phyloP scores from a whole-genome alignment of 176 grass and related monocot species.

The Zoysia pacifica region DNA sequence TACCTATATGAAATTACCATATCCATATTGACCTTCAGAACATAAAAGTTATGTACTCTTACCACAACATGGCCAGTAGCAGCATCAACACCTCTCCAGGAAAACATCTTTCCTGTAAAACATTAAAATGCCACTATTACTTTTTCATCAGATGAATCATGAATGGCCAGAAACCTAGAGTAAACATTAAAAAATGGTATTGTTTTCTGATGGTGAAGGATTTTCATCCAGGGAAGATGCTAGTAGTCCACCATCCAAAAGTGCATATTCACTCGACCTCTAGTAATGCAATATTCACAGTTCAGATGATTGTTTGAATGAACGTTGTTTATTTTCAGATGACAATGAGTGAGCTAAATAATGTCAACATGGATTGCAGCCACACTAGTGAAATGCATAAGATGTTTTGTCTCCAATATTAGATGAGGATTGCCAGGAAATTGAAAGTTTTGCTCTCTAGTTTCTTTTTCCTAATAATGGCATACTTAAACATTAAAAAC shows the following conservation, averaged over 20 bases:
- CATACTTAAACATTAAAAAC: background rate
- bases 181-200: background rate
- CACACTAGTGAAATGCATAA: slow-evolving; percentile 8
- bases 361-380: background rate
- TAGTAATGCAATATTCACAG: background rate
- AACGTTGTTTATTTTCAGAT: background rate
- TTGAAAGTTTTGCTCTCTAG: background rate
- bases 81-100: slow-evolving; percentile 63
- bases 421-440: background rate
- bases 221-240: background rate
- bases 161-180: background rate
- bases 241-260: background rate
- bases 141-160: background rate
- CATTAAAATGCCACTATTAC: background rate
- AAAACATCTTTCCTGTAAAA: slow-evolving; percentile 65
- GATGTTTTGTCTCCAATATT: background rate
- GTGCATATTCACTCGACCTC: background rate
- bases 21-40: background rate
- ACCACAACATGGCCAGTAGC: slow-evolving; percentile 61
- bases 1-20: background rate
- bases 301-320: background rate
- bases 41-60: background rate
- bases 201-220: background rate
- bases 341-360: background rate
- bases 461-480: background rate